Conservation (phyloP, 306 rosid species). For the Cicer arietinum region DNA sequence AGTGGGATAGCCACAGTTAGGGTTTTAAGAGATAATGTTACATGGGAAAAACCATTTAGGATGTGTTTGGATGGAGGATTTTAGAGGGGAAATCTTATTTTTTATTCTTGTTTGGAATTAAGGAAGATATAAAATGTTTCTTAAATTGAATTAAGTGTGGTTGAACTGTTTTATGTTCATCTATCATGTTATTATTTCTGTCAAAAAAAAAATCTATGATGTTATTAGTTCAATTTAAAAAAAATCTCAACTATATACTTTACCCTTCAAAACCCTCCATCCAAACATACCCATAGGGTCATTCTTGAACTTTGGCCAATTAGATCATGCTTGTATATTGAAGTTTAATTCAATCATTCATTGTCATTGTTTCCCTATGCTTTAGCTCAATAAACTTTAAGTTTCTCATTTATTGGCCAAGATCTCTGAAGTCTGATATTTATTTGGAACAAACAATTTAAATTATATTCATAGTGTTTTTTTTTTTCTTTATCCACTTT, state of each 20-base stretch:
- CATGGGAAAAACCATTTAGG: background rate
- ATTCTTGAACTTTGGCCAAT: background rate
- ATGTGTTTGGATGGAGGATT: no score
- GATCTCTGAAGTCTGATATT: background rate
- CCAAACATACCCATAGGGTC: background rate
- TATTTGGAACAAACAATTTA: background rate
- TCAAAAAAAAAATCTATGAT: no score
- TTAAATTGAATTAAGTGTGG: no score
- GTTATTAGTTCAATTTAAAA: no score
- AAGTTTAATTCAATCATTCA: constrained; percentile 22
- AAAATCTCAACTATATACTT: no score
- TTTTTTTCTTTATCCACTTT: constrained; percentile 13
- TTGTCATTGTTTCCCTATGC: background rate
- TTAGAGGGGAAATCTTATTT: no score
- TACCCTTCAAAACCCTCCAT: no score
- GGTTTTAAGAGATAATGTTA: constrained; percentile 40
- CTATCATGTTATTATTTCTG: no score
- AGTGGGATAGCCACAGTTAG: constrained; percentile 37
- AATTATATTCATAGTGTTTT: background rate
- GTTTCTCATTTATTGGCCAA: background rate
- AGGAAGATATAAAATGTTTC: no score
- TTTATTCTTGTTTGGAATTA: no score
- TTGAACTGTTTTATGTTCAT: no score
- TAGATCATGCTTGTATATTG: constrained; percentile 4
- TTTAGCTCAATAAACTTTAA: background rate